phyloP scores from a whole-genome alignment of 2,329 filamentous ascomycete species.

The Huntiella abstrusa region DNA sequence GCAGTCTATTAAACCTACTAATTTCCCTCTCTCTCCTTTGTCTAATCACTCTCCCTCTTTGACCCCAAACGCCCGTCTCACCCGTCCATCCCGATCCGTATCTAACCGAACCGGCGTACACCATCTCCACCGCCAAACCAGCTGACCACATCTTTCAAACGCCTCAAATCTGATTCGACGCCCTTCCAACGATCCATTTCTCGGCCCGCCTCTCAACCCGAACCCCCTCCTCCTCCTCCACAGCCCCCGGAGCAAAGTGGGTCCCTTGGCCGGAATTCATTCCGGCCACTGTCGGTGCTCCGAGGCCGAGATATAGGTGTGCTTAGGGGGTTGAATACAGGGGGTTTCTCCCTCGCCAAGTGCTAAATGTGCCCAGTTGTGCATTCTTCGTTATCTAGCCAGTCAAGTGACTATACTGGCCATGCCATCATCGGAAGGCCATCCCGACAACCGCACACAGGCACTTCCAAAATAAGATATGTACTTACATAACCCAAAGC shows the following conservation, averaged over 20 bases:
- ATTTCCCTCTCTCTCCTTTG: too few relatives aligned
- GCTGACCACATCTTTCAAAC: neutral
- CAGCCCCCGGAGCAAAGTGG: neutral
- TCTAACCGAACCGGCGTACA: too few relatives aligned
- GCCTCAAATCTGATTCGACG: neutral
- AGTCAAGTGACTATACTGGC: neutral
- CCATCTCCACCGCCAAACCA: neutral
- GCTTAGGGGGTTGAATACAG: neutral
- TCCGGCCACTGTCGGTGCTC: slow-evolving; percentile 6
- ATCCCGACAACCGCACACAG: neutral
- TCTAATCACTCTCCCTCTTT: too few relatives aligned
- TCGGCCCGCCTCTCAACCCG: neutral
- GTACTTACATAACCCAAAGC: neutral
- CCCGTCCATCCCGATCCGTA: too few relatives aligned
- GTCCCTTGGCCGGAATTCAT: slow-evolving; percentile 5
- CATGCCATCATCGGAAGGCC: neutral
- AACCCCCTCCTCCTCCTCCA: neutral
- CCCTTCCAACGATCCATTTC: neutral
- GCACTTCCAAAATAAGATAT: neutral
- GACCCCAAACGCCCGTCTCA: too few relatives aligned
- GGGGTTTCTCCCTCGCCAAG: neutral
- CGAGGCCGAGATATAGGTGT: neutral
- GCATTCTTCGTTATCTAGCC: neutral
- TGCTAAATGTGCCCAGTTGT: neutral
- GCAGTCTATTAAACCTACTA: too few relatives aligned